A percentile compares a stretch with the other conserved stretches of the same genome.
Conservation (phyloP, 495 filamentous ascomycete genomes). For the Penicillium pancosmium region DNA sequence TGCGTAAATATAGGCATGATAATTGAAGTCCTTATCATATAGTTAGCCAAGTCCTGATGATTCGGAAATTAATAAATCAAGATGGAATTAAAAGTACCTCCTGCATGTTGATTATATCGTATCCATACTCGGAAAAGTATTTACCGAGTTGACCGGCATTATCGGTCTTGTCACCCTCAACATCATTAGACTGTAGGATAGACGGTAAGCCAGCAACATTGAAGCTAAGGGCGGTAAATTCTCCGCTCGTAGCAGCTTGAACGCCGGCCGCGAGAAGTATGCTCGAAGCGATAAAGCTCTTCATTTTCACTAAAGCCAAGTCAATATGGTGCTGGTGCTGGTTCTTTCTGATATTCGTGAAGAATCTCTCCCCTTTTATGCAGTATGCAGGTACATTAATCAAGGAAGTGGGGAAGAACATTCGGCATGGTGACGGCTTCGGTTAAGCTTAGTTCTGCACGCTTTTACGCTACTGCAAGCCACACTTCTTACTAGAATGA, state of each 20-base stretch:
- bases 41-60: no score
- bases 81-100: slow-evolving; percentile 40
- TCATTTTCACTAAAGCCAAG: not conserved
- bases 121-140: slow-evolving; percentile 52
- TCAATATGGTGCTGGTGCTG: not conserved
- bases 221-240: slow-evolving; percentile 56
- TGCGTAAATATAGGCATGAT: slow-evolving; percentile 59
- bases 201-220: slow-evolving; percentile 64
- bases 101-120: slow-evolving; percentile 63
- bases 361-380: not conserved
- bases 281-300: not conserved
- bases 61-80: not conserved
- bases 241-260: slow-evolving; percentile 24
- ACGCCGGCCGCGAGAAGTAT: slow-evolving; percentile 5
- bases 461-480: not conserved
- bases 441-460: not conserved
- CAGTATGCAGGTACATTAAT: not conserved
- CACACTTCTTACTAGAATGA: not conserved
- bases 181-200: slow-evolving; percentile 53
- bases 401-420: not conserved
- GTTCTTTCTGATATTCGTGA: not conserved
- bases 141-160: slow-evolving; percentile 52
- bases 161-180: slow-evolving; percentile 55
- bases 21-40: slow-evolving; percentile 58
- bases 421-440: not conserved